Conservation (phyloP, 2,329 filamentous ascomycete species). For the Alternaria angustiovoidea region DNA sequence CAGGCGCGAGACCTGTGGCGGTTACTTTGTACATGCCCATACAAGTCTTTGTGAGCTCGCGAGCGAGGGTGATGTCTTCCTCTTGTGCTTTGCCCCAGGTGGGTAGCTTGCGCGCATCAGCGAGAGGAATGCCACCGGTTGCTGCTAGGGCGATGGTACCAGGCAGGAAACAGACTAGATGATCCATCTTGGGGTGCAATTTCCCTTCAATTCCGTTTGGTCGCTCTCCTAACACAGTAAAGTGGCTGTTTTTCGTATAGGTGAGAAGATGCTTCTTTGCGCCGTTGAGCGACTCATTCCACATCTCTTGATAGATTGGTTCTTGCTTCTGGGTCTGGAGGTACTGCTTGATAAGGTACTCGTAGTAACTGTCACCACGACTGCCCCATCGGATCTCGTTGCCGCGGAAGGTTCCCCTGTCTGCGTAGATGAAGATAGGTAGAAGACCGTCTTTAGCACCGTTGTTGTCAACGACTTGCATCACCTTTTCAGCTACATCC, state of each 20-base stretch:
- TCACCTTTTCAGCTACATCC: conserved; percentile 89
- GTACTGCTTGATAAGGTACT: conserved; percentile 99
- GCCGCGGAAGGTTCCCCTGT: conserved; percentile 79
- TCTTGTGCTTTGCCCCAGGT: conserved; percentile 81
- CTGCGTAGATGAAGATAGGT: conserved; percentile 88
- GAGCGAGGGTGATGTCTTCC: conserved; percentile 84
- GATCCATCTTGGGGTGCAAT: conserved; percentile 93
- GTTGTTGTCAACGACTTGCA: conserved; percentile 88
- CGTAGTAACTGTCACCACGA: conserved; percentile 95
- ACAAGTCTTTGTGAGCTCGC: conserved; percentile 94
- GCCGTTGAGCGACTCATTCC: conserved; percentile 83
- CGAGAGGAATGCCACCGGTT: conserved; percentile 79
- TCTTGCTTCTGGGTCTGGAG: conserved; percentile 90
- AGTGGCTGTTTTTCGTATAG: conserved; percentile 79
- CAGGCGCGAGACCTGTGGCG: conserved; percentile 87
- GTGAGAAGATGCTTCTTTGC: conserved; percentile 92
- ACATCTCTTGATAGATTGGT: conserved; percentile 87
- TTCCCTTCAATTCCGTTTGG: conserved; percentile 72
- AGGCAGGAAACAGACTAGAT: conserved; percentile 96
- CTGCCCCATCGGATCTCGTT: conserved; percentile 90
- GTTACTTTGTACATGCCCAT: conserved; percentile 97
- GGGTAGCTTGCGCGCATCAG: conserved; percentile 74
- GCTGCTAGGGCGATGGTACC: conserved; percentile 91
- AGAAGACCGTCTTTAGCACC: conserved; percentile 81
- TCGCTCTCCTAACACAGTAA: conserved; percentile 90